A percentile compares a stretch with the other conserved stretches of the same genome.
phyloP scores from a whole-genome alignment of 192 early-diverging fungal genomes.

The Gonapodya sp. region DNA sequence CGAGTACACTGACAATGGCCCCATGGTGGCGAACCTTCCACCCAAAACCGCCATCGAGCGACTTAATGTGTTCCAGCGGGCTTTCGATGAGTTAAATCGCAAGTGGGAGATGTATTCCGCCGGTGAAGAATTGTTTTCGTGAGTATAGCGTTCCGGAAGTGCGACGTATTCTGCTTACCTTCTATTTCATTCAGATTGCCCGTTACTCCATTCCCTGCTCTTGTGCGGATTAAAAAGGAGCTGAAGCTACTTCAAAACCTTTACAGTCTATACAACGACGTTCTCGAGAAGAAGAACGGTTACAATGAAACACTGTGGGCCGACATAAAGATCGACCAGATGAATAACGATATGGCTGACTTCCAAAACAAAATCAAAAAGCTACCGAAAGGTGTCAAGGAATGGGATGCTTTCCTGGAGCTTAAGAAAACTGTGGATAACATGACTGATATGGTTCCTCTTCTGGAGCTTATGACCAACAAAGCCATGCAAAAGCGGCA shows the following conservation, averaged over 20 bases:
- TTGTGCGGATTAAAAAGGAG: slow-evolving; percentile 53
- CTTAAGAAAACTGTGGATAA: slow-evolving; percentile 53
- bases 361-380: slow-evolving; percentile 61
- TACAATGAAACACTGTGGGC: slow-evolving; percentile 57
- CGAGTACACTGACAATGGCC: slow-evolving; percentile 54
- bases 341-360: slow-evolving; percentile 32
- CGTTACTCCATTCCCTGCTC: slow-evolving; percentile 51
- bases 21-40: slow-evolving; percentile 53
- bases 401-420: slow-evolving; percentile 55
- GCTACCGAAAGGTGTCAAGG: slow-evolving; percentile 54
- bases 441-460: slow-evolving; percentile 41
- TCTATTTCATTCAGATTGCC: slow-evolving; percentile 23
- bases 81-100: slow-evolving; percentile 54
- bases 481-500: slow-evolving; percentile 52
- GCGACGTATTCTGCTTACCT: not conserved
- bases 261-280: slow-evolving; percentile 56
- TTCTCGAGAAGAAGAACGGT: slow-evolving; percentile 38
- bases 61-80: slow-evolving; percentile 52
- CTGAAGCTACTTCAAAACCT: slow-evolving; percentile 51
- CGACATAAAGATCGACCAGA: slow-evolving; percentile 43
- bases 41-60: slow-evolving; percentile 57
- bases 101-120: slow-evolving; percentile 60
- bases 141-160: not conserved
- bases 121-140: slow-evolving; percentile 49
- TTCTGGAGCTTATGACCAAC: slow-evolving; percentile 53